A percentile compares a stretch with the other conserved stretches of the same genome.
Evolutionary conservation across 768 basidiomycete genomes (phyloP).

Genomic region (Boletellus ananiceps): DNA sequence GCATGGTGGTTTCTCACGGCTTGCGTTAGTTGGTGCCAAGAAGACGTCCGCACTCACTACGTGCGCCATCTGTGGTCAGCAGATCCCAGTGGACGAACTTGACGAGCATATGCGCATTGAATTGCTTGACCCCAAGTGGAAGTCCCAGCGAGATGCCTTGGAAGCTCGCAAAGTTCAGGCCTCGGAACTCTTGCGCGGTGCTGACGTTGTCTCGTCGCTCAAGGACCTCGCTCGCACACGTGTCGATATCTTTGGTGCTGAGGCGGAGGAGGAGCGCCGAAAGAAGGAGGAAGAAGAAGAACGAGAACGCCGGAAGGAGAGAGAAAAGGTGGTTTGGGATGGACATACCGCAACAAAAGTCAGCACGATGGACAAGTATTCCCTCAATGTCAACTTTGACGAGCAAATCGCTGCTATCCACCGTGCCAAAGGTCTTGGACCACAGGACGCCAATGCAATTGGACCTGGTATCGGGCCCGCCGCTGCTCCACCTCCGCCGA

Average conservation of each 20-base stretch:
- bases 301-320: slow-evolving; percentile 73
- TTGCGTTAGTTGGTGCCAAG: slow-evolving; percentile 58
- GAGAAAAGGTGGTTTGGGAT: slow-evolving; percentile 97
- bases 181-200: slow-evolving; percentile 82
- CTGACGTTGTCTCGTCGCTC: slow-evolving; percentile 91
- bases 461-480: slow-evolving; percentile 86
- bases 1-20: slow-evolving; percentile 5
- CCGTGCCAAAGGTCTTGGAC: slow-evolving; percentile 84
- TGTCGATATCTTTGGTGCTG: slow-evolving; percentile 95
- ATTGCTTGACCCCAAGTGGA: slow-evolving; percentile 95
- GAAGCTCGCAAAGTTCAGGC: slow-evolving; percentile 89
- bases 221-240: slow-evolving; percentile 92
- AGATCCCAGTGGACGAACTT: slow-evolving; percentile 92
- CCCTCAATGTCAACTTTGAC: slow-evolving; percentile 89
- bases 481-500: slow-evolving; percentile 57
- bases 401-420: slow-evolving; percentile 98
- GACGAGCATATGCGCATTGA: slow-evolving; percentile 99
- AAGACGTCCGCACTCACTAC: slow-evolving; percentile 67
- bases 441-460: slow-evolving; percentile 74
- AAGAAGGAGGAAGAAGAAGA: slow-evolving; percentile 86
- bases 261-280: slow-evolving; percentile 86
- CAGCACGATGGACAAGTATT: slow-evolving; percentile 89
- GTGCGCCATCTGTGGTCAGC: slow-evolving; percentile 93
- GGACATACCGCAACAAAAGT: slow-evolving; percentile 95
- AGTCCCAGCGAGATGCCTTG: slow-evolving; percentile 85